phyloP scores from a whole-genome alignment of 495 filamentous ascomycete species.

The Talaromyces ruber region DNA sequence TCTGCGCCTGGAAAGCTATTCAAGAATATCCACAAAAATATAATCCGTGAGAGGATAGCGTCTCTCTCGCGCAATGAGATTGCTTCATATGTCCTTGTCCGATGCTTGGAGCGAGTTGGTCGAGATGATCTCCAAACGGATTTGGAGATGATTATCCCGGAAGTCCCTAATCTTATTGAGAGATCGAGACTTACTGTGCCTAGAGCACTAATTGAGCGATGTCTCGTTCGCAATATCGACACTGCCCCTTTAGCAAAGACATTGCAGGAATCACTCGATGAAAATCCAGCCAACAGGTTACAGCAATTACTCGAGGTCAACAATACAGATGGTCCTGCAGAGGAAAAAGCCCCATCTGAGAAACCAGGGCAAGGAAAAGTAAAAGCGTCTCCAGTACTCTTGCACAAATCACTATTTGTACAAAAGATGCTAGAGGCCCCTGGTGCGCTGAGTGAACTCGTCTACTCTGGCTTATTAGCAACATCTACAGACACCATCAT shows the following conservation, averaged over 20 bases:
- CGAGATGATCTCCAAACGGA: constrained; percentile 73
- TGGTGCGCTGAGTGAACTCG: constrained; percentile 45
- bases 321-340: constrained; percentile 18
- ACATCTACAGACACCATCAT: constrained; percentile 32
- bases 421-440: constrained; percentile 56
- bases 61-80: constrained; percentile 80
- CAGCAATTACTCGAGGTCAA: constrained; percentile 48
- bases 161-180: constrained; percentile 60
- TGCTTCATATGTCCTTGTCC: constrained; percentile 74
- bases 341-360: constrained; percentile 27
- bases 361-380: constrained; percentile 18
- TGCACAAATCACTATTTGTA: constrained; percentile 57
- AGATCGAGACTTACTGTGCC: constrained; percentile 68
- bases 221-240: constrained; percentile 56
- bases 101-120: constrained; percentile 70
- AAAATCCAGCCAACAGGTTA: constrained; percentile 44
- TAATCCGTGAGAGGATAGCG: constrained; percentile 66
- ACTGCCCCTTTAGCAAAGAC: constrained; percentile 51
- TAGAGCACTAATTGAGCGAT: constrained; percentile 75
- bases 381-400: constrained; percentile 36
- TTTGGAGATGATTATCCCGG: constrained; percentile 56
- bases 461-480: constrained; percentile 47
- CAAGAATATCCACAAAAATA: constrained; percentile 67
- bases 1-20: constrained; percentile 80
- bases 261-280: constrained; percentile 49